Conservation (phyloP, 306 rosid genomes). For the Rosa lucieae region DNA sequence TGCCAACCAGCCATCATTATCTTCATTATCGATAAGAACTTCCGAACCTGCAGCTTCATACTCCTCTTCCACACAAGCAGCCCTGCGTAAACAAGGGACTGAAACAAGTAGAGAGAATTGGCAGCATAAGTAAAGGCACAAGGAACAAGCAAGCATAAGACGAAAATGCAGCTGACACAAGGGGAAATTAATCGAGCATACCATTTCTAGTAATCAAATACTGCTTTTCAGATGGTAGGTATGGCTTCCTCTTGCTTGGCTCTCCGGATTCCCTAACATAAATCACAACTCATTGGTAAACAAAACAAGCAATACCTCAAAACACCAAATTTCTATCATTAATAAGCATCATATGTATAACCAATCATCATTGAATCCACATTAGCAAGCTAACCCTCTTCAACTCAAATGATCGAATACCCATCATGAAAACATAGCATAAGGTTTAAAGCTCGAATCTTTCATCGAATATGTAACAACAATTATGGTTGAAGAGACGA, state of each 20-base stretch:
- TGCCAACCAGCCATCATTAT: constrained; percentile 96
- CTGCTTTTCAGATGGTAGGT: constrained; percentile 82
- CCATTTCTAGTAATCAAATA: constrained; percentile 93
- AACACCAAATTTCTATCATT: background rate
- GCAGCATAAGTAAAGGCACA: background rate
- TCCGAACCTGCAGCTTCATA: constrained; percentile 97
- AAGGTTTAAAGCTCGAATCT: background rate
- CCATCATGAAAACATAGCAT: background rate
- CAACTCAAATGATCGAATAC: no score
- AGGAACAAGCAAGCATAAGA: background rate
- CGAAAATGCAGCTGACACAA: no score
- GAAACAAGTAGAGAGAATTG: constrained; percentile 17
- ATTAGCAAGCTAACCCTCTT: background rate
- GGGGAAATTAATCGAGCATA: constrained; percentile 14
- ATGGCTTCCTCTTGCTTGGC: constrained; percentile 83
- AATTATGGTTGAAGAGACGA: background rate
- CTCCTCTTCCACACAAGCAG: constrained; percentile 89
- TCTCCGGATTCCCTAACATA: constrained; percentile 89
- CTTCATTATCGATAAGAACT: constrained; percentile 88
- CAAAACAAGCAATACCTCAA: background rate
- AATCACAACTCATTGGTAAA: background rate
- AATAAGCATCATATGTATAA: background rate
- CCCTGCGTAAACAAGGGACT: constrained; percentile 96
- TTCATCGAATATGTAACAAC: background rate
- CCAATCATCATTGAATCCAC: background rate